Conservation (phyloP, 164 flowering plant genomes). For the Berberis thunbergii region DNA sequence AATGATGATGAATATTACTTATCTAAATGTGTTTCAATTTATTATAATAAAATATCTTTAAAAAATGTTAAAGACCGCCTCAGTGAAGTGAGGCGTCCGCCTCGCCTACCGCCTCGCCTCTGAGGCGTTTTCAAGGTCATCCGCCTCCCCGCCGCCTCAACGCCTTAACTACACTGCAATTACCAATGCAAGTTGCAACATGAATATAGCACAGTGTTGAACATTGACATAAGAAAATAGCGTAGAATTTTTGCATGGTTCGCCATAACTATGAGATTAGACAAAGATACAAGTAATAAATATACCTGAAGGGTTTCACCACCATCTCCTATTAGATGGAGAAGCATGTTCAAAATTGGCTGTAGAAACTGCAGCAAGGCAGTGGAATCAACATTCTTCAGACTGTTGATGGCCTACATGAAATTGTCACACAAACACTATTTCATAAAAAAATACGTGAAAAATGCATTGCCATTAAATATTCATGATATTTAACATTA, state of each 20-base stretch:
- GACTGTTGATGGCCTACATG: conserved; percentile 93
- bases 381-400: conserved; percentile 94
- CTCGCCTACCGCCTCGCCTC: no score
- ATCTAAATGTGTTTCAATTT: no score
- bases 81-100: no score
- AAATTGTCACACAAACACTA: conserved; percentile 1
- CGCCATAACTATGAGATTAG: neutral
- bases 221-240: neutral
- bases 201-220: neutral
- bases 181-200: no score
- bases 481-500: no score
- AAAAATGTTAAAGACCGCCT: no score
- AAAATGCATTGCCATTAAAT: neutral
- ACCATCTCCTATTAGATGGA: conserved; percentile 96
- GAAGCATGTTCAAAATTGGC: conserved; percentile 93
- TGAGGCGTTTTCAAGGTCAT: no score
- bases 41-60: no score
- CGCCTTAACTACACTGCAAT: no score
- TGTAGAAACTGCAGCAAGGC: conserved; percentile 96
- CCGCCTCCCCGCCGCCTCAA: no score
- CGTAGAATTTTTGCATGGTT: neutral
- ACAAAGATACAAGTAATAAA: neutral
- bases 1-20: no score
- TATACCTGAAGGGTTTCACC: conserved; percentile 97
- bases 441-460: neutral